Base-by-base conservation (phyloP, 306 rosid genomes). In the Ammopiptanthus mongolicus region DNA sequence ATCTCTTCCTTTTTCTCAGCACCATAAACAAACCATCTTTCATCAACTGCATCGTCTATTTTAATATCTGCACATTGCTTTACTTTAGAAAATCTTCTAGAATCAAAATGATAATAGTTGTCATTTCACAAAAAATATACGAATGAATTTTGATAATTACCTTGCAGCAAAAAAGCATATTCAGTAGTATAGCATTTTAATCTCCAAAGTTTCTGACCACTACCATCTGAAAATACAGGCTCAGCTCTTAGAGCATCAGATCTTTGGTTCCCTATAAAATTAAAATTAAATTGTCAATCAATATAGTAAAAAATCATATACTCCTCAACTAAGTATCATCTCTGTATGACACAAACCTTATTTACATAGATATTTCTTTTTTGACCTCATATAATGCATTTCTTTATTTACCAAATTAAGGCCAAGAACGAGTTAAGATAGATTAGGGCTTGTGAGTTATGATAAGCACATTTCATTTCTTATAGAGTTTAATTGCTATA, bases 101-200 rank as follows among this genome's bases (percentile, higher is more conserved):
- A 57, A 9, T 29, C 31, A 52, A 23, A 56, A 71, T 39, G 17
- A 23, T 13, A 57, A 23, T 23, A 23, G 2, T 23, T 23, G 25
- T 15, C 15, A 39, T 37, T 37, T 4, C 68, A 44, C 29, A 44
- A 59, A 25, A 23, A 5, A 39, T 28, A 41, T 17, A 9, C 2
- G 11, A 29, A 6, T 18, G 23, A 1, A 42, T 15, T 9, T 28
- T 3, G 33, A 29, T 8, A 59, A 28, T 59, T 60, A 73, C 78
- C 78, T 73, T 73, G 78, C 69, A 73, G 0, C 28, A 73, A 46
- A 59, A 73, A 29, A 11, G 69, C 47, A 59, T 29, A 5, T 41
- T 73, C 78, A 44, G 3, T 33, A 5, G 22, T 5, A 46, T 44
- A 59, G 18, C 59, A 42, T 42, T 46, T 73, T 13, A 73, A 29